Base-by-base conservation (phyloP, 345 rosid genomes). In the Citrus sp. region DNA sequence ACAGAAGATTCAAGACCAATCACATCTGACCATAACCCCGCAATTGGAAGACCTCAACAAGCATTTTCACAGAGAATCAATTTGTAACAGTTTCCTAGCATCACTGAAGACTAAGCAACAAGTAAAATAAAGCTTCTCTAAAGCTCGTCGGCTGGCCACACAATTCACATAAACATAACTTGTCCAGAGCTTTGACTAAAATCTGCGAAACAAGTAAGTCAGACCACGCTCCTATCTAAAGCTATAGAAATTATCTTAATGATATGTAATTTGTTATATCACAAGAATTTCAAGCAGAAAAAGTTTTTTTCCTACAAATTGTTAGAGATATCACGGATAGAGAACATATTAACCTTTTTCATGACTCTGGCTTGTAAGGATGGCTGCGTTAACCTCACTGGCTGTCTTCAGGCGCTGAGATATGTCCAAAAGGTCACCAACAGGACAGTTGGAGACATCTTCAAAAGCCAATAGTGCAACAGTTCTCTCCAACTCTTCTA, bases 331-430 rank as follows among this genome's bases (percentile, higher is more conserved):
- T 27, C 35, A 51, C 18, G 3, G 21, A 73, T 21, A 27, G 81
- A 55, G 51, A 38, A 66, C 22, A 27, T 6, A 49, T 61, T 13
- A 69, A 95, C 99, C 97, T 92, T 97, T 95, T 82, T 97, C 98
- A 68, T 90, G 99, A 76, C 98, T 92, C 87, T 94, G 99, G 86
- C 99, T 94, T 46, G 95, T 97, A 77, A 97, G 95, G 75, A 97
- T 97, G 38, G 99, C 99, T 49, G 98, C 99, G 71, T 97, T 94
- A 72, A 97, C 95, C 82, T 94, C 98, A 85, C 97, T 92, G 56
- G 99, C 97, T 9, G 98, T 94, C 89, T 93, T 94, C 69, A 89
- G 90, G 63, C 99, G 98, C 77, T 97, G 99, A 13, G 98, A 92
- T 72, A 93, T 88, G 81, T 94, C 97, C 64, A 94, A 82, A 77